These are phyloP conservation scores for Pseudogymnoascus sp. DNA, from an alignment of 2,329 filamentous ascomycete species.

Conservation along the genomic window DNA sequence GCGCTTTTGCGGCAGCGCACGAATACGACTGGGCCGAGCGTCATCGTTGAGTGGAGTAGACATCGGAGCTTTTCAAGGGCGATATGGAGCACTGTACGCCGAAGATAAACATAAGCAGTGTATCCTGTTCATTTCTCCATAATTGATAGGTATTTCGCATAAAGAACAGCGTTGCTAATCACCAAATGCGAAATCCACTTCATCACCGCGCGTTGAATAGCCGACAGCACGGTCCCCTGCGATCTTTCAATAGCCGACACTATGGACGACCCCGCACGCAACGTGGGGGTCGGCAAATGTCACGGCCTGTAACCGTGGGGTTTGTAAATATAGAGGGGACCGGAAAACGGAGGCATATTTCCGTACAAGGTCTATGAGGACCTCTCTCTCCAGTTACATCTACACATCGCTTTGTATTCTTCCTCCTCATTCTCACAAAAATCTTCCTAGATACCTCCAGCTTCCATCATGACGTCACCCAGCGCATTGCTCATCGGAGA, in stretches of 20 bases:
- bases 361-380: neutral
- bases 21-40: neutral
- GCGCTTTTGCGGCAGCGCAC: constrained; percentile 13
- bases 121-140: neutral
- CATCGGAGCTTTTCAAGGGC: neutral
- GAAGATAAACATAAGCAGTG: neutral
- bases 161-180: neutral
- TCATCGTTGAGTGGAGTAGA: neutral
- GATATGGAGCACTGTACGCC: neutral
- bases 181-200: neutral
- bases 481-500: constrained; percentile 20
- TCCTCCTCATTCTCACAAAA: neutral
- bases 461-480: neutral
- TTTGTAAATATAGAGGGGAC: neutral
- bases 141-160: neutral
- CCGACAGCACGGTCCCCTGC: neutral
- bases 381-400: neutral
- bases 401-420: neutral
- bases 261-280: neutral
- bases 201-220: neutral
- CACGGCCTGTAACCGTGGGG: neutral
- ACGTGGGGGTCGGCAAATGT: neutral
- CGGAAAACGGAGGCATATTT: neutral
- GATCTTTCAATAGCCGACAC: neutral
- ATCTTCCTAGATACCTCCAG: neutral